Conservation (phyloP, 2,329 filamentous ascomycete species). For the Herpotrichia juniperi region DNA sequence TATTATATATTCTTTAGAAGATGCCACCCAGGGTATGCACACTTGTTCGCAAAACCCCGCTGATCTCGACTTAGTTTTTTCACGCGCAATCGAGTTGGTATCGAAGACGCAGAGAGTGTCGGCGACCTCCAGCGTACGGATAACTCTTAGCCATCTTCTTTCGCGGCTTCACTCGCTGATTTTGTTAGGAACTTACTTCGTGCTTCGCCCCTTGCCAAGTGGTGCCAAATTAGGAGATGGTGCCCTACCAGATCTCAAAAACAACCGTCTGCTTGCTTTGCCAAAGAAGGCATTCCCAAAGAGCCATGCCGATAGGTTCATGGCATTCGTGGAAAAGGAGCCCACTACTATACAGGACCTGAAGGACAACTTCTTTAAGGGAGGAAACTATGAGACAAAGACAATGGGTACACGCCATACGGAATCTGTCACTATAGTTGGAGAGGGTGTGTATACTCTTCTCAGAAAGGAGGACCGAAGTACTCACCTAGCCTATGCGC, state of each 20-base stretch:
- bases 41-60: too few relatives aligned
- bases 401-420: slow-evolving; percentile 72
- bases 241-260: slow-evolving; percentile 60
- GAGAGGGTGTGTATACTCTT: slow-evolving; percentile 84
- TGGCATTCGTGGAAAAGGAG: slow-evolving; percentile 82
- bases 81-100: slow-evolving; percentile 76
- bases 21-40: too few relatives aligned
- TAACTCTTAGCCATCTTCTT: too few relatives aligned
- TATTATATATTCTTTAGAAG: too few relatives aligned
- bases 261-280: slow-evolving; percentile 75
- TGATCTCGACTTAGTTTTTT: too few relatives aligned
- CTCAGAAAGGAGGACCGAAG: slow-evolving; percentile 70
- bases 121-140: slow-evolving; percentile 58
- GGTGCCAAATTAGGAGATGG: slow-evolving; percentile 72
- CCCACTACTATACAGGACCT: slow-evolving; percentile 69
- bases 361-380: slow-evolving; percentile 73
- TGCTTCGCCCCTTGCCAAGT: slow-evolving; percentile 73
- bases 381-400: slow-evolving; percentile 75
- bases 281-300: slow-evolving; percentile 85
- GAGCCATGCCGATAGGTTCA: slow-evolving; percentile 71
- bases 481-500: slow-evolving; percentile 79
- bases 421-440: slow-evolving; percentile 75
- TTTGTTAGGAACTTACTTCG: too few relatives aligned
- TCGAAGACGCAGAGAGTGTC: slow-evolving; percentile 71
- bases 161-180: too few relatives aligned